Evolutionary conservation across 768 basidiomycete species (phyloP).

Genomic region (Lentinula guzmanii): DNA sequence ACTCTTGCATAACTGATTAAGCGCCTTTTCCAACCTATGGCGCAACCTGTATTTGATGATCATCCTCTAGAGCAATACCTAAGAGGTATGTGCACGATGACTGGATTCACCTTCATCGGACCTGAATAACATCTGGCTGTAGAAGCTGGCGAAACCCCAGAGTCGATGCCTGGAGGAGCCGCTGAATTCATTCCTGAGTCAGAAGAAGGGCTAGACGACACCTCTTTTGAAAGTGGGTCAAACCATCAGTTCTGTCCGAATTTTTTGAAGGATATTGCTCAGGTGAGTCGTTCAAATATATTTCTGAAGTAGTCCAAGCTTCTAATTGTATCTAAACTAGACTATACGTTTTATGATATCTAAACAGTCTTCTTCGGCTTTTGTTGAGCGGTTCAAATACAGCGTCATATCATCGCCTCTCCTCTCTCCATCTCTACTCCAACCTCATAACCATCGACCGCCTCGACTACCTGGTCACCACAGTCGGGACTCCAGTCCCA

Average conservation of each 20-base stretch:
- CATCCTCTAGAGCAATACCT: slow-evolving; percentile 74
- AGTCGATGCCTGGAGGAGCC: slow-evolving; percentile 53
- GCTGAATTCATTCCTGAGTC: slow-evolving; percentile 27
- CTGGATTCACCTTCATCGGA: neutral
- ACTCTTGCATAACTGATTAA: neutral
- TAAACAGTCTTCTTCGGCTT: slow-evolving; percentile 37
- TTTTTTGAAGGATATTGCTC: slow-evolving; percentile 25
- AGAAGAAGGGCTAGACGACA: slow-evolving; percentile 28
- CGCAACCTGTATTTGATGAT: slow-evolving; percentile 72
- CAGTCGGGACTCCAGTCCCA: slow-evolving; percentile 38
- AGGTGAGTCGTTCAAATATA: slow-evolving; percentile 27
- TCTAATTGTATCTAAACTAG: slow-evolving; percentile 6
- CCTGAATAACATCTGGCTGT: slow-evolving; percentile 9
- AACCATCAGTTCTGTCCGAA: slow-evolving; percentile 27
- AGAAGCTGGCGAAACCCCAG: slow-evolving; percentile 57
- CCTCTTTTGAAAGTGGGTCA: slow-evolving; percentile 20
- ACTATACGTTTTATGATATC: slow-evolving; percentile 8
- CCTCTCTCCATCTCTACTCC: slow-evolving; percentile 50
- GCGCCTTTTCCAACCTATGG: slow-evolving; percentile 39
- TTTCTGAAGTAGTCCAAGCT: neutral
- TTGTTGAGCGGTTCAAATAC: slow-evolving; percentile 81
- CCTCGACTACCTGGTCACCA: slow-evolving; percentile 44
- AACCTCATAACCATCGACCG: slow-evolving; percentile 24
- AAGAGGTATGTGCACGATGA: slow-evolving; percentile 37
- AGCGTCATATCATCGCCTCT: slow-evolving; percentile 76